Evolutionary conservation across 225 moss, liverwort and hornwort genomes (phyloP).

Genomic region (Polytrichum commune): DNA sequence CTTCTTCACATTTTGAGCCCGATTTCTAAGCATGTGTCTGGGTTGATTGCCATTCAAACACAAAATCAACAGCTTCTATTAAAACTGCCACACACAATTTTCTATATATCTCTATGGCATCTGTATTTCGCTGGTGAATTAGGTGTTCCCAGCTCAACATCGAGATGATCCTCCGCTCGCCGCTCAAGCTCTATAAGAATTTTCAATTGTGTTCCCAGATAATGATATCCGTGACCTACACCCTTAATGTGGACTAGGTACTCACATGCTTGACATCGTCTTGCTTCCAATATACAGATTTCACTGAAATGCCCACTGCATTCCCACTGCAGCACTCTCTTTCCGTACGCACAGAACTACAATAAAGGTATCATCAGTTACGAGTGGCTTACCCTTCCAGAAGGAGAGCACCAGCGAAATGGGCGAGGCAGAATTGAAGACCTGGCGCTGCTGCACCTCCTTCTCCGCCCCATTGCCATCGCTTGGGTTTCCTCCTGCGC

Average conservation of each 20-base stretch:
- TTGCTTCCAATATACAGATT: too few species aligned
- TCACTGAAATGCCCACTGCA: background rate
- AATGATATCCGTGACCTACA: background rate
- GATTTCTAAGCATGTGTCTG: too few species aligned
- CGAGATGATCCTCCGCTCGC: too few species aligned
- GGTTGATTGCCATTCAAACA: too few species aligned
- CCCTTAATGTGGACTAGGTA: too few species aligned
- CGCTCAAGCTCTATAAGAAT: background rate
- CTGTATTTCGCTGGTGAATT: too few species aligned
- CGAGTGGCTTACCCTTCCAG: conserved; percentile 45
- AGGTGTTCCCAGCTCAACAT: too few species aligned
- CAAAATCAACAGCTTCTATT: too few species aligned
- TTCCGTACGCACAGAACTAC: background rate
- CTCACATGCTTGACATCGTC: too few species aligned
- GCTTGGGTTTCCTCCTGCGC: background rate
- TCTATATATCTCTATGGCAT: too few species aligned
- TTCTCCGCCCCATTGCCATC: conserved; percentile 7
- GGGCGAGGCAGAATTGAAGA: conserved; percentile 47
- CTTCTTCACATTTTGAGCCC: too few species aligned
- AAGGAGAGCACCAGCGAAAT: conserved; percentile 52
- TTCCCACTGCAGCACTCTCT: background rate
- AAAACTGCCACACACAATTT: too few species aligned
- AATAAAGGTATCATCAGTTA: background rate
- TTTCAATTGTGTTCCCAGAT: background rate
- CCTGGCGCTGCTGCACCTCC: conserved; percentile 32